Percentiles rank a stretch among this genome's conserved stretches.
These are phyloP conservation scores for Lentinula aciculospora DNA, from an alignment of 768 basidiomycete species.

Conservation along the genomic window DNA sequence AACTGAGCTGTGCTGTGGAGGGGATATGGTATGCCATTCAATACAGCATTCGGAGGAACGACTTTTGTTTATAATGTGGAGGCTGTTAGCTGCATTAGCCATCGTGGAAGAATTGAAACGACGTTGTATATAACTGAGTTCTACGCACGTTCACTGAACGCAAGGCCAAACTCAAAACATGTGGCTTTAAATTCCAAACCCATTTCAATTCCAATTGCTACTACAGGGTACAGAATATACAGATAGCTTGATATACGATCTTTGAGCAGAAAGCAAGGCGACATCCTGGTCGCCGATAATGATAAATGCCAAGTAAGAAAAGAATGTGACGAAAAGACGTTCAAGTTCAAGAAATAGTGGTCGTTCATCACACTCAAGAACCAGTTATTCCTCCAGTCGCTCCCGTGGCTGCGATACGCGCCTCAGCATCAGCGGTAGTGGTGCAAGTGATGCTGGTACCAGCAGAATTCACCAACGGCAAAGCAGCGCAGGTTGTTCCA, in stretches of 20 bases:
- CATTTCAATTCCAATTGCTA: background rate
- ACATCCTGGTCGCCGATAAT: slow-evolving; percentile 4
- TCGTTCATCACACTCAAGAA: background rate
- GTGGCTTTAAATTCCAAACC: background rate
- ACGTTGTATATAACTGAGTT: too few species aligned
- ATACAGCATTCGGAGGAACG: too few species aligned
- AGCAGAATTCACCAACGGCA: slow-evolving; percentile 38
- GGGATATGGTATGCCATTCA: too few species aligned
- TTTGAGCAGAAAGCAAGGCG: background rate
- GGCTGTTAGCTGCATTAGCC: too few species aligned
- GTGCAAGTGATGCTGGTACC: slow-evolving; percentile 40
- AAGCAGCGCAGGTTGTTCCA: slow-evolving; percentile 30
- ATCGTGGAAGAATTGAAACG: too few species aligned
- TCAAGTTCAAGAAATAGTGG: background rate
- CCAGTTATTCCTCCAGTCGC: slow-evolving; percentile 23
- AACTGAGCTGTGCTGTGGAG: too few species aligned
- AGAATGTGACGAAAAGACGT: background rate
- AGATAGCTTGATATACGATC: background rate
- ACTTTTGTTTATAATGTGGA: too few species aligned
- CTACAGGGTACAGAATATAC: background rate
- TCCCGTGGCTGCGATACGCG: slow-evolving; percentile 31
- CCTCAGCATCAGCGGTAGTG: slow-evolving; percentile 27
- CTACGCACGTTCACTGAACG: background rate
- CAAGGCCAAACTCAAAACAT: too few species aligned
- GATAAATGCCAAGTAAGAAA: background rate